These are phyloP conservation scores for Scleroderma citrinum DNA, from an alignment of 768 basidiomycete genomes.

Conservation along the genomic window DNA sequence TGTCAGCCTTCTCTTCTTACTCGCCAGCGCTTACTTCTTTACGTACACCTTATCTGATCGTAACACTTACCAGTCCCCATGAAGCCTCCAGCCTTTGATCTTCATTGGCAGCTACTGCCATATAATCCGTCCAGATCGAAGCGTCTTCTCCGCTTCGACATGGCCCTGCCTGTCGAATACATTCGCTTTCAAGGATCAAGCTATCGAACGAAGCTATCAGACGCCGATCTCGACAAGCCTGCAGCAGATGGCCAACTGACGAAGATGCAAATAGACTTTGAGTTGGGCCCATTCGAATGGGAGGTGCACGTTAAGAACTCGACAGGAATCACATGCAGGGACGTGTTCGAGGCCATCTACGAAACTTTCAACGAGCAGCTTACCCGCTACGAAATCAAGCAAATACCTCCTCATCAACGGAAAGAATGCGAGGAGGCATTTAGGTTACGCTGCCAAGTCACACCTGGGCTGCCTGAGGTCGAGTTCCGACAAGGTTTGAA, in stretches of 20 bases:
- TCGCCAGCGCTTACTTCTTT: conserved; percentile 6
- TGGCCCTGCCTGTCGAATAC: conserved; percentile 38
- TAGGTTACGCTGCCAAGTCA: conserved; percentile 40
- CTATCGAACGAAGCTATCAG: conserved; percentile 25
- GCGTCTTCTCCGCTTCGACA: conserved; percentile 44
- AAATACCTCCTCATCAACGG: conserved; percentile 19
- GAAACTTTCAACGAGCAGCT: conserved; percentile 41
- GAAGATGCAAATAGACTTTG: conserved; percentile 46
- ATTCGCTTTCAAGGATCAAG: conserved; percentile 20
- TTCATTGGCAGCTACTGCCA: conserved; percentile 47
- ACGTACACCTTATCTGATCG: conserved; percentile 26
- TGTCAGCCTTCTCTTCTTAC: conserved; percentile 6
- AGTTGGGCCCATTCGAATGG: conserved; percentile 31
- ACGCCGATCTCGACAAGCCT: conserved; percentile 36
- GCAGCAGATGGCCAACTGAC: conserved; percentile 39
- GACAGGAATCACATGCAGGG: conserved; percentile 45
- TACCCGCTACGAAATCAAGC: conserved; percentile 39
- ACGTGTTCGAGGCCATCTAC: conserved; percentile 56
- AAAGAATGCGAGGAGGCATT: conserved; percentile 37
- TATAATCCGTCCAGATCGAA: conserved; percentile 28
- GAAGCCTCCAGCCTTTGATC: conserved; percentile 35
- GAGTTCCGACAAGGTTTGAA: conserved; percentile 45
- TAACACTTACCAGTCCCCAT: conserved; percentile 26
- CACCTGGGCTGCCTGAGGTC: conserved; percentile 33
- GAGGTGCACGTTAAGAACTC: conserved; percentile 38